Evolutionary conservation across 1,139 yeast genomes (phyloP).

Genomic region (Spathaspora sp.): DNA sequence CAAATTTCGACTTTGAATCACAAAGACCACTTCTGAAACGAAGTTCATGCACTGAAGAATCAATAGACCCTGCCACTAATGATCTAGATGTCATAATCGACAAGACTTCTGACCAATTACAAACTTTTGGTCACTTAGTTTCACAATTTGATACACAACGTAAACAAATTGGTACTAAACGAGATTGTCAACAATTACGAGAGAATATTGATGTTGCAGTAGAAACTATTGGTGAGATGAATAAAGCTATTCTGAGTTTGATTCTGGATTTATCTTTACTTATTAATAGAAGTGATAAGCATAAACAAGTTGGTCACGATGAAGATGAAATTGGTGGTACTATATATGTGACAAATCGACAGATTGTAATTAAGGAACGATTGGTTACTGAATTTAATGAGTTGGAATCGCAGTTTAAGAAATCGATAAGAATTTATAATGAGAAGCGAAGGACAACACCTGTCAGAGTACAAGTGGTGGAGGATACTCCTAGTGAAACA

Average conservation of each 20-base stretch:
- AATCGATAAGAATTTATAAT: conserved; percentile 26
- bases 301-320: not conserved
- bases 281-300: conserved; percentile 29
- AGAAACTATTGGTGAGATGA: conserved; percentile 27
- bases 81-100: conserved; percentile 35
- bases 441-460: conserved; percentile 33
- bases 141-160: conserved; percentile 50
- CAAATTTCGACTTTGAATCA: conserved; percentile 57
- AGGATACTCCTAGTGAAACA: conserved; percentile 15
- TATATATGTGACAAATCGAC: conserved; percentile 32
- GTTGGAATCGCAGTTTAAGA: conserved; percentile 36
- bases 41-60: conserved; percentile 2
- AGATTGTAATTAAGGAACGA: conserved; percentile 41
- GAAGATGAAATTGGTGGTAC: conserved; percentile 7
- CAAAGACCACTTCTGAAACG: conserved; percentile 30
- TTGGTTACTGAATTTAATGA: conserved; percentile 37
- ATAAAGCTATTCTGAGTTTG: conserved; percentile 33
- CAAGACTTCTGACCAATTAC: conserved; percentile 42
- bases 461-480: conserved; percentile 10
- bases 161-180: conserved; percentile 52
- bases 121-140: conserved; percentile 50
- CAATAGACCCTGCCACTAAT: conserved; percentile 8
- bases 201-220: conserved; percentile 34
- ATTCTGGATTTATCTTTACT: conserved; percentile 31
- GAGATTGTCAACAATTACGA: conserved; percentile 49